Conservation (phyloP, 2,329 filamentous ascomycete species). For the Fusarium concolor region DNA sequence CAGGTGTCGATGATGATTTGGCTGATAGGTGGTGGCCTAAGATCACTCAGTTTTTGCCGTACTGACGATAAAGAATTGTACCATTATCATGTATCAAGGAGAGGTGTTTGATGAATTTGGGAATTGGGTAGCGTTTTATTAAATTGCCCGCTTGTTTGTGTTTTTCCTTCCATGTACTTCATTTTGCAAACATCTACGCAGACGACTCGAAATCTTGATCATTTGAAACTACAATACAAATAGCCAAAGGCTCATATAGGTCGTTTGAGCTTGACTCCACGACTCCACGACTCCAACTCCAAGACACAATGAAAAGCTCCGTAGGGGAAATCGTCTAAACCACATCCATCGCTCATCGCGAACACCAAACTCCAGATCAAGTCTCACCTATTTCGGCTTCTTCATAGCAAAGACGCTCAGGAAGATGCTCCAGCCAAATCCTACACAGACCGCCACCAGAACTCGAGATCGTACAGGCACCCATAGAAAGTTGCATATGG, state of each 20-base stretch:
- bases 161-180: neutral
- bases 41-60: constrained; percentile 29
- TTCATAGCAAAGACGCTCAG: constrained; percentile 50
- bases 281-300: constrained; percentile 6
- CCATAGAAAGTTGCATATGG: constrained; percentile 52
- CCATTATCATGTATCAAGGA: neutral
- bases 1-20: constrained; percentile 21
- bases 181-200: too few species aligned
- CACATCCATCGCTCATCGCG: neutral
- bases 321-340: constrained; percentile 12
- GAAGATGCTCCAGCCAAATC: constrained; percentile 54
- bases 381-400: neutral
- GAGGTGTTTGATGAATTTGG: neutral
- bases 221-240: neutral
- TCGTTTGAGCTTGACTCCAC: neutral
- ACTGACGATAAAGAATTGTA: neutral
- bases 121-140: neutral
- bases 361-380: constrained; percentile 14
- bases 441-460: constrained; percentile 52
- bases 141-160: too few species aligned
- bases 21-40: constrained; percentile 24
- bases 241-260: neutral
- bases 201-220: neutral
- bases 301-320: constrained; percentile 28
- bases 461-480: constrained; percentile 53